Percentiles rank a stretch among this genome's conserved stretches.
phyloP scores from a whole-genome alignment of 2,329 filamentous ascomycete genomes.

The Penicillium sumatraense region DNA sequence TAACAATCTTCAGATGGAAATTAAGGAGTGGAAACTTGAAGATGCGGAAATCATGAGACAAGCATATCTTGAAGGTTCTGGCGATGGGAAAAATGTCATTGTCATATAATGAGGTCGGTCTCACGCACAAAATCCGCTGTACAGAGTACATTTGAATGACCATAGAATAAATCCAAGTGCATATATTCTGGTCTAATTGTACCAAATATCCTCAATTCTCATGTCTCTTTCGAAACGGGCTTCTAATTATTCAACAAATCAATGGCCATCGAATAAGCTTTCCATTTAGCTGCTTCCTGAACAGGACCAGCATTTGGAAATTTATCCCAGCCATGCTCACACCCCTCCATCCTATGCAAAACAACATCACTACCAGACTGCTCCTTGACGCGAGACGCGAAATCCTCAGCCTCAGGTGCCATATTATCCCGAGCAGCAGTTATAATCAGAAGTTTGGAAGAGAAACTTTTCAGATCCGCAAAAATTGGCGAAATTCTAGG shows the following conservation, averaged over 20 bases:
- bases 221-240: background rate
- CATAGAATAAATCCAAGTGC: too few species aligned
- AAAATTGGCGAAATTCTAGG: constrained; percentile 32
- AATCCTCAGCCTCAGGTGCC: constrained; percentile 30
- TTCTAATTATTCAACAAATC: constrained; percentile 21
- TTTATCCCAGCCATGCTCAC: constrained; percentile 43
- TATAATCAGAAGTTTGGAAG: constrained; percentile 29
- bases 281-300: constrained; percentile 31
- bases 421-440: constrained; percentile 30
- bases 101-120: background rate
- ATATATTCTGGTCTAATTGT: too few species aligned
- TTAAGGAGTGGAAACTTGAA: background rate
- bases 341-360: constrained; percentile 34
- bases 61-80: background rate
- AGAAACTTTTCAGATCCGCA: constrained; percentile 24
- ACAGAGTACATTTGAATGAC: too few species aligned
- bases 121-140: too few species aligned
- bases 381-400: constrained; percentile 24
- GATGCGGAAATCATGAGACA: background rate
- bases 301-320: constrained; percentile 24
- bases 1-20: background rate
- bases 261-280: constrained; percentile 35
- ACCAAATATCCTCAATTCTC: too few species aligned
- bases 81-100: background rate
- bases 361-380: constrained; percentile 22